A percentile compares a stretch with the other conserved stretches of the same genome.
Conservation (phyloP, 2,329 filamentous ascomycete genomes). For the Sclerotinia borealis region DNA sequence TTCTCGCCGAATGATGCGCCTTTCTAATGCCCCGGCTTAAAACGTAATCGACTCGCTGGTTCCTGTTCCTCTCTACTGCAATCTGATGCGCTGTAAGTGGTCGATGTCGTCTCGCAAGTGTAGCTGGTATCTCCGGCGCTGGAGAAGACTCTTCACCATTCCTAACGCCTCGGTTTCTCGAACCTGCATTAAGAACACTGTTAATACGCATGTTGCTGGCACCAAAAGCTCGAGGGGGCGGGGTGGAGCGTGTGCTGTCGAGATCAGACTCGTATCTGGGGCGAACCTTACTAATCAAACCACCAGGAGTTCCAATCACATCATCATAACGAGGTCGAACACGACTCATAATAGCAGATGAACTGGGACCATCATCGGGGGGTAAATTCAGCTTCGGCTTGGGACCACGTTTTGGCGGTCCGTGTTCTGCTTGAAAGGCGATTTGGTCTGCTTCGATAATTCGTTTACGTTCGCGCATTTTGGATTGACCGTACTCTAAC, state of each 20-base stretch:
- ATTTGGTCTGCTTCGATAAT: slow-evolving; percentile 71
- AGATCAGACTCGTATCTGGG: slow-evolving; percentile 56
- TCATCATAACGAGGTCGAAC: slow-evolving; percentile 55
- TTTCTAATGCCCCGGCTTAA: slow-evolving; percentile 67
- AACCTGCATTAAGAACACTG: slow-evolving; percentile 23
- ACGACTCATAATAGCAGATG: slow-evolving; percentile 48
- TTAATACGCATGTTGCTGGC: slow-evolving; percentile 33
- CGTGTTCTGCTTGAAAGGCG: slow-evolving; percentile 32
- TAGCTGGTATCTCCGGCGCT: slow-evolving; percentile 42
- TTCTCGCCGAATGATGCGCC: slow-evolving; percentile 58
- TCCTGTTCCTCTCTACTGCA: slow-evolving; percentile 72
- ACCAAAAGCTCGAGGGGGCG: slow-evolving; percentile 37
- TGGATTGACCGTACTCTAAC: slow-evolving; percentile 62
- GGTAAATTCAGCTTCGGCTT: slow-evolving; percentile 34
- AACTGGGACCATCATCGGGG: slow-evolving; percentile 35
- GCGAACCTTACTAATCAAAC: slow-evolving; percentile 56
- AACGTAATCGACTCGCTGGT: slow-evolving; percentile 74
- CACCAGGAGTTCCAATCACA: slow-evolving; percentile 32
- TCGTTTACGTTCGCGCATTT: slow-evolving; percentile 66
- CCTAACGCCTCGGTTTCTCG: slow-evolving; percentile 44
- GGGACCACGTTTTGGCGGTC: slow-evolving; percentile 50
- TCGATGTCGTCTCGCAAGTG: slow-evolving; percentile 53
- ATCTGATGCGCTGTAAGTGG: slow-evolving; percentile 77
- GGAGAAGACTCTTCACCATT: slow-evolving; percentile 57
- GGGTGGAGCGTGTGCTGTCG: slow-evolving; percentile 48